A percentile compares a stretch with the other conserved stretches of the same genome.
Conservation (phyloP, 805 yeast genomes). For the Candida rishiriensis region DNA sequence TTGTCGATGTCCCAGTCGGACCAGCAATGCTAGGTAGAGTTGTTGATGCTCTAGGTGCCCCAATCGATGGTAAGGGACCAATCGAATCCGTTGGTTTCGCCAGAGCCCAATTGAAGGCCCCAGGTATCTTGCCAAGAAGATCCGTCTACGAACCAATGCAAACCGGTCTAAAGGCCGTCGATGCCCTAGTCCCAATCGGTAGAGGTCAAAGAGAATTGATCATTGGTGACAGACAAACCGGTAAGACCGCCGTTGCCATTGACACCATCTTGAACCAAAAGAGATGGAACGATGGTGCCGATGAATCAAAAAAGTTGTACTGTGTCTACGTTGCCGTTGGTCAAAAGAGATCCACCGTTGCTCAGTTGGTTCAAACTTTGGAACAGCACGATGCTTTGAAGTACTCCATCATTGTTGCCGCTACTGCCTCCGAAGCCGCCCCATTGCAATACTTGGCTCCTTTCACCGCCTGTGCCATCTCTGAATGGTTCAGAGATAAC, state of each 20-base stretch:
- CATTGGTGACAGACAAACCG: slow-evolving; percentile 99
- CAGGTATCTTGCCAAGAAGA: slow-evolving; percentile 99
- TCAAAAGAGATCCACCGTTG: slow-evolving; percentile 99
- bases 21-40: slow-evolving; percentile 98
- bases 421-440: slow-evolving; percentile 99
- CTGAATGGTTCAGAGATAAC: slow-evolving; percentile 99
- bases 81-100: slow-evolving; percentile 76
- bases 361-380: slow-evolving; percentile 98
- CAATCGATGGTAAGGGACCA: slow-evolving; percentile 99
- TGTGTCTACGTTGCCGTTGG: slow-evolving; percentile 99
- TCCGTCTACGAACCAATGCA: slow-evolving; percentile 99
- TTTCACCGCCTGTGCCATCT: slow-evolving; percentile 98
- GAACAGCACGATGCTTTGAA: slow-evolving; percentile 98
- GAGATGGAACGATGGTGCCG: slow-evolving; percentile 94
- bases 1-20: slow-evolving; percentile 99
- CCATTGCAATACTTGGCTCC: slow-evolving; percentile 99
- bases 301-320: slow-evolving; percentile 97
- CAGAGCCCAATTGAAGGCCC: slow-evolving; percentile 99
- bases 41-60: slow-evolving; percentile 98
- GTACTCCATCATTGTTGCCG: slow-evolving; percentile 97
- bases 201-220: slow-evolving; percentile 99
- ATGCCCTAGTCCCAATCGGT: slow-evolving; percentile 98
- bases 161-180: slow-evolving; percentile 99
- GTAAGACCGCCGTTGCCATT: slow-evolving; percentile 98
- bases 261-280: slow-evolving; percentile 98